Evolutionary conservation across 129 eudicot species (phyloP).

Genomic region (Centrapalus pauciflorus): DNA sequence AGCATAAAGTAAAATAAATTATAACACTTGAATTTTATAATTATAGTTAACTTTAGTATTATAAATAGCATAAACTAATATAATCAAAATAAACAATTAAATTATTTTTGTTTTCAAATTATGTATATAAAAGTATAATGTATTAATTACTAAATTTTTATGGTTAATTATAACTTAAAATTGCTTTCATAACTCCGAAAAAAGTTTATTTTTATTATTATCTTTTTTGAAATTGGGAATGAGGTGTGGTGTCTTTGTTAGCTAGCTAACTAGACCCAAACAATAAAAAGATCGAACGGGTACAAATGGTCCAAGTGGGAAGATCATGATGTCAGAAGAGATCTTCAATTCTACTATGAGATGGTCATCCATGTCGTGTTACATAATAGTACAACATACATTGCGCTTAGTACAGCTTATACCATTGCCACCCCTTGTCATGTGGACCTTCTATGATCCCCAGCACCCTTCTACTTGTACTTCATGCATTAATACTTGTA

Average conservation of each 20-base stretch:
- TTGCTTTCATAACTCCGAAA: too few relatives aligned
- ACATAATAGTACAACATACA: slow-evolving; percentile 21
- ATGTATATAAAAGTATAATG: too few relatives aligned
- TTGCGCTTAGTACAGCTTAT: slow-evolving; percentile 31
- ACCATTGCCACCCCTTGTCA: slow-evolving; percentile 14
- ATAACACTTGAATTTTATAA: too few relatives aligned
- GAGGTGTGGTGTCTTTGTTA: slow-evolving; percentile 24
- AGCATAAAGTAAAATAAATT: too few relatives aligned
- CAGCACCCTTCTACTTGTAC: neutral
- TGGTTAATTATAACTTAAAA: too few relatives aligned
- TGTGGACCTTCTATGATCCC: slow-evolving; percentile 17
- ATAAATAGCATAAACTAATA: too few relatives aligned
- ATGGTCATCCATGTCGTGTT: slow-evolving; percentile 36
- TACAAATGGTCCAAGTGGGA: slow-evolving; percentile 46
- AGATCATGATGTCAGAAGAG: slow-evolving; percentile 60
- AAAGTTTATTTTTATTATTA: too few relatives aligned
- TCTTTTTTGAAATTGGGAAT: too few relatives aligned
- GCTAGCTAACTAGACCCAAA: slow-evolving; percentile 29
- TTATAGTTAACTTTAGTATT: too few relatives aligned
- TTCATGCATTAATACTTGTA: neutral
- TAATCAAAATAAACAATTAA: too few relatives aligned
- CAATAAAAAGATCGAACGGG: slow-evolving; percentile 28
- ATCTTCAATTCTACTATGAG: slow-evolving; percentile 38
- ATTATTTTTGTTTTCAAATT: too few relatives aligned
- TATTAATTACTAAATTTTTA: too few relatives aligned